Evolutionary conservation across 2,329 filamentous ascomycete genomes (phyloP).

Genomic region (Pseudocercospora musae): DNA sequence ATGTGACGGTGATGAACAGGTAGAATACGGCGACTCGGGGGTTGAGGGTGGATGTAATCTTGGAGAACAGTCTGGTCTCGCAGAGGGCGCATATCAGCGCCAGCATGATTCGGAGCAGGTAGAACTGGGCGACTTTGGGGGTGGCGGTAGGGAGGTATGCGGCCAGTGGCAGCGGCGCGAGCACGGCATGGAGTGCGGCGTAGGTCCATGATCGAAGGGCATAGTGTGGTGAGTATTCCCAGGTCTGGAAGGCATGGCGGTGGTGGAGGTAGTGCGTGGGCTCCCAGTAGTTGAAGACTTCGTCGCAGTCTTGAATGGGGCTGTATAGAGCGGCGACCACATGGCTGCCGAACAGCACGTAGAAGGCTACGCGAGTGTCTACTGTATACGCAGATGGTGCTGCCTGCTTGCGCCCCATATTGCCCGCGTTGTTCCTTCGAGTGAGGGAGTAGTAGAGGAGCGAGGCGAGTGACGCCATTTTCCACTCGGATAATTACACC

Average conservation of each 20-base stretch:
- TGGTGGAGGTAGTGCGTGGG: conserved; percentile 91
- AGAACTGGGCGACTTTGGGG: conserved; percentile 67
- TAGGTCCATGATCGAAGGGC: conserved; percentile 96
- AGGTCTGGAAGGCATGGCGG: conserved; percentile 91
- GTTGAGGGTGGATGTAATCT: conserved; percentile 72
- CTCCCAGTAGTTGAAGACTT: conserved; percentile 99
- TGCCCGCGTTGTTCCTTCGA: conserved; percentile 1
- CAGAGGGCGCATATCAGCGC: conserved; percentile 74
- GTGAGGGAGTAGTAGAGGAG: too few relatives aligned
- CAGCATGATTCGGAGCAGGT: conserved; percentile 73
- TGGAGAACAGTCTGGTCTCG: conserved; percentile 77
- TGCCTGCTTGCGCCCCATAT: conserved; percentile 9
- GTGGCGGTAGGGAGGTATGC: conserved; percentile 48
- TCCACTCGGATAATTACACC: too few relatives aligned
- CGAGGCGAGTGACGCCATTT: too few relatives aligned
- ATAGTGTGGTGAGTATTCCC: conserved; percentile 96
- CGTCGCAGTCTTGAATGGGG: conserved; percentile 96
- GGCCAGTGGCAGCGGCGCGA: conserved; percentile 65
- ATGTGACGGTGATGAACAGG: conserved; percentile 70
- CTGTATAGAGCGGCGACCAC: conserved; percentile 73
- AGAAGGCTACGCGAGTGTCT: conserved; percentile 62
- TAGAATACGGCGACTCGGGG: conserved; percentile 83
- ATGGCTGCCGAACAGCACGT: conserved; percentile 71
- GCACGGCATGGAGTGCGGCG: conserved; percentile 70
- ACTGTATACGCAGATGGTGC: not conserved